A percentile compares a stretch with the other conserved stretches of the same genome.
Conservation (phyloP, 73 alveolate genomes). For the Effrenium voratum region DNA sequence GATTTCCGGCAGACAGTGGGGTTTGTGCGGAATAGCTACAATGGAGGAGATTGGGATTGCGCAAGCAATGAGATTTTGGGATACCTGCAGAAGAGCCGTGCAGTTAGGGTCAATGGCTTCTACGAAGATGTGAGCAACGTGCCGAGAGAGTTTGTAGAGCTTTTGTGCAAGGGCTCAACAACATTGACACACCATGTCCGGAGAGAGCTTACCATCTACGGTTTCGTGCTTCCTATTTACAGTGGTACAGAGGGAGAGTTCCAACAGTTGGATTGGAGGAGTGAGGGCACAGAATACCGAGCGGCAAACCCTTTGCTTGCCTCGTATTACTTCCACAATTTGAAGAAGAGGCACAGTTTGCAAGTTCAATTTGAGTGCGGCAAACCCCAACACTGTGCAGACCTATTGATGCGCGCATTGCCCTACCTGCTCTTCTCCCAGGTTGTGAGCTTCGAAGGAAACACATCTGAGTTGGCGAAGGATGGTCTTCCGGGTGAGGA, state of each 20-base stretch:
- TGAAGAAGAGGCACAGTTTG: conserved; percentile 30
- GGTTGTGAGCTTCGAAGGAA: conserved; percentile 51
- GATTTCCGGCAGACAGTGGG: conserved; percentile 42
- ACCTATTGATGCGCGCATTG: conserved; percentile 48
- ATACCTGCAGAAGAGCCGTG: conserved; percentile 40
- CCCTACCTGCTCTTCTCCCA: conserved; percentile 42
- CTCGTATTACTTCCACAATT: conserved; percentile 23
- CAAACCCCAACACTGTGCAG: conserved; percentile 58
- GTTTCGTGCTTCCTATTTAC: conserved; percentile 42
- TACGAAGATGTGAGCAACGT: conserved; percentile 13
- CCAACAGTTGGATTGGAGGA: conserved; percentile 39
- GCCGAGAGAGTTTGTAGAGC: conserved; percentile 71
- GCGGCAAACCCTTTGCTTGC: conserved; percentile 33
- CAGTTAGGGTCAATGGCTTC: conserved; percentile 40
- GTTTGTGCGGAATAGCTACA: conserved; percentile 48
- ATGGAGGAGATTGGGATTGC: conserved; percentile 13
- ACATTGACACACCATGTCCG: conserved; percentile 49
- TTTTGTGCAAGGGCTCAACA: conserved; percentile 62
- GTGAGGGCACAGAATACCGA: background rate
- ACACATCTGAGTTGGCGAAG: conserved; percentile 14
- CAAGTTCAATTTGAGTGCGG: conserved; percentile 10
- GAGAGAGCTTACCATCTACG: conserved; percentile 66
- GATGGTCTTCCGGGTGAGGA: conserved; percentile 9
- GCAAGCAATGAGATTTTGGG: conserved; percentile 24
- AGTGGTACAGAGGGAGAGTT: conserved; percentile 13